Base-by-base conservation (phyloP, 345 rosid genomes). In the Gossypium anomalum region DNA sequence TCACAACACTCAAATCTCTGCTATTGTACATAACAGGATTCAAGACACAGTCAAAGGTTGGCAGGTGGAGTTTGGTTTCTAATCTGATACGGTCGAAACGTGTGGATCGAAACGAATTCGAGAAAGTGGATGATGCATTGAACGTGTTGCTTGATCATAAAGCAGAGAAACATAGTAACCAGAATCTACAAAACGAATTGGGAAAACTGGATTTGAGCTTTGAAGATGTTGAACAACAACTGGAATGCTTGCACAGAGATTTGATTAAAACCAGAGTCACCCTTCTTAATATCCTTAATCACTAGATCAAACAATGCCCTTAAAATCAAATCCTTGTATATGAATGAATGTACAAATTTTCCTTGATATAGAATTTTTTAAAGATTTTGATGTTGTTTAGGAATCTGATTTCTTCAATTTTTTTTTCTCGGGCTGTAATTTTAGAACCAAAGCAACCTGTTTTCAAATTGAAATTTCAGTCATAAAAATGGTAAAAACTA, bases 121-220 rank as follows among this genome's bases (percentile, higher is more conserved):
- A 64, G 68, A 64, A 64, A 44, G 49, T 64, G 23, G 68, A 64
- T 64, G 49, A 22, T 38, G 68, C 23, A n/a, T 64, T 64, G 49
- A 20, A n/a, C 11, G n/a, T 38, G 20, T 10, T 64, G 3, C 8
- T 64, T 41, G 25, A 11, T 17, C 49, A 38, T 0, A 64, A 38
- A 64, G 20, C 25, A 41, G 38, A 64, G 48, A 64, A 64, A 64
- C 41, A 23, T 41, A 17, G 49, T 41, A 41, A 64, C 41, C 48
- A 64, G 25, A 64, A 41, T 41, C 7, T 64, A 23, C 25, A 41
- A 41, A 38, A 3, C 3, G 49, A 64, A 3, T 10, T 64, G 68
- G 49, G 49, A 44, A 64, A 64, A 64, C 41, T 64, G 15, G 68
- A 64, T 8, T 64, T 41, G 27, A 65, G 69, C 25, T 12, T 65